Percentiles rank a stretch among this genome's conserved stretches.
Evolutionary conservation across 2,329 filamentous ascomycete species (phyloP).

Genomic region (Xylaria sp.): DNA sequence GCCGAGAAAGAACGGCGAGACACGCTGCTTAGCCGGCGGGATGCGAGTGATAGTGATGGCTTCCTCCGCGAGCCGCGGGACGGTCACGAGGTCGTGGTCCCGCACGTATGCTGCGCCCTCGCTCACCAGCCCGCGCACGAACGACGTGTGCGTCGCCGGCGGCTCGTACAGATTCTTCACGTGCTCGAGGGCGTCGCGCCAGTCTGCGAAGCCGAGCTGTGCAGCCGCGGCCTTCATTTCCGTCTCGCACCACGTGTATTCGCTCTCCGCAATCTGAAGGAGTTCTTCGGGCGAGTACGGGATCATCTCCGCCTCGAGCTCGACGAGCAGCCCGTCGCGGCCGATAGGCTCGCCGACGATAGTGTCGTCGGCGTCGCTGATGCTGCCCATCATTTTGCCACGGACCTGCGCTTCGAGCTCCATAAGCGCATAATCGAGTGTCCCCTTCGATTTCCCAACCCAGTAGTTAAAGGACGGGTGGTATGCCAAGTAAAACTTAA

Average conservation of each 20-base stretch:
- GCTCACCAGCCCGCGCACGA: constrained; percentile 62
- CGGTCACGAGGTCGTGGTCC: constrained; percentile 64
- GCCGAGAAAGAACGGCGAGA: constrained; percentile 70
- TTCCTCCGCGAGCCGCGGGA: constrained; percentile 64
- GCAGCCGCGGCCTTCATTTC: constrained; percentile 64
- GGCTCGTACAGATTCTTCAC: constrained; percentile 66
- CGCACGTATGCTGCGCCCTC: constrained; percentile 66
- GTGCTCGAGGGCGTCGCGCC: constrained; percentile 64
- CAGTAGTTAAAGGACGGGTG: constrained; percentile 69
- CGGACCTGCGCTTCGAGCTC: constrained; percentile 52
- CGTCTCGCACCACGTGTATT: constrained; percentile 65
- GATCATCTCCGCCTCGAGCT: constrained; percentile 67
- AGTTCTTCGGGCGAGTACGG: constrained; percentile 68
- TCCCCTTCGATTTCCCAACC: constrained; percentile 58
- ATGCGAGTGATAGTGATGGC: constrained; percentile 69
- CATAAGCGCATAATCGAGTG: constrained; percentile 54
- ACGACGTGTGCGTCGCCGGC: constrained; percentile 63
- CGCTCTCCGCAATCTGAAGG: constrained; percentile 60
- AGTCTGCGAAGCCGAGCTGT: constrained; percentile 61
- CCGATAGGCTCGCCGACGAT: constrained; percentile 70
- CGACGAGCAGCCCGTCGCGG: constrained; percentile 60
- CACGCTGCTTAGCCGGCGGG: constrained; percentile 61
- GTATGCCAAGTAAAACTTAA: constrained; percentile 64
- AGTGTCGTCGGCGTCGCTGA: constrained; percentile 46
- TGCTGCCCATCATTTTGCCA: constrained; percentile 56